Evolutionary conservation across 2,329 filamentous ascomycete species (phyloP).

Genomic region (Ophiocordyceps robertsii): DNA sequence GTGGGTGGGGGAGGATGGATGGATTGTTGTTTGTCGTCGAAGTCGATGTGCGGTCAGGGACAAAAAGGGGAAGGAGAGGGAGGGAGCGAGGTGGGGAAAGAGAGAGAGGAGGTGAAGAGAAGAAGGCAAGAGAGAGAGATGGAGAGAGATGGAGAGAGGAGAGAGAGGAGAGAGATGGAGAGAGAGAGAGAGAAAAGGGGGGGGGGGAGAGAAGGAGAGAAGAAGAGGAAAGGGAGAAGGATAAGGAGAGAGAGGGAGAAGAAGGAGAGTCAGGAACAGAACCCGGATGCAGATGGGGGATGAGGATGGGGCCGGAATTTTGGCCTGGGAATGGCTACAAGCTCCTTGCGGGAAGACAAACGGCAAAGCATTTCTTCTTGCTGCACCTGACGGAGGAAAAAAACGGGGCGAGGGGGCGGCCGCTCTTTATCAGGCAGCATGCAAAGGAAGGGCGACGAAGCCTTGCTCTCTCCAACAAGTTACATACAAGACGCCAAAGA

Average conservation of each 20-base stretch:
- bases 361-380: neutral
- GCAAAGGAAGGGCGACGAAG: neutral
- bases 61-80: slow-evolving; percentile 15
- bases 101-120: neutral
- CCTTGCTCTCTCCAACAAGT: no score
- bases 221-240: slow-evolving; percentile 12
- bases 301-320: slow-evolving; percentile 7
- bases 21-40: neutral
- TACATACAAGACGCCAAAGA: no score
- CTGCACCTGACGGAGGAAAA: slow-evolving; percentile 2
- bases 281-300: slow-evolving; percentile 7
- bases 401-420: slow-evolving; percentile 7
- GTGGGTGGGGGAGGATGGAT: neutral
- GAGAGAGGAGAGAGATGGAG: no score
- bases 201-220: slow-evolving; percentile 14
- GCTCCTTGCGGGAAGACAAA: neutral
- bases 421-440: slow-evolving; percentile 3
- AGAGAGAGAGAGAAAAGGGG: neutral
- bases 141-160: no score
- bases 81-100: slow-evolving; percentile 5
- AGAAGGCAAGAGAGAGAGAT: neutral
- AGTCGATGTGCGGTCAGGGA: neutral
- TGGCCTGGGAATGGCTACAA: slow-evolving; percentile 13
- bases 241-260: slow-evolving; percentile 9
- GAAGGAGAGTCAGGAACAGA: slow-evolving; percentile 8